Percentiles rank a stretch among this genome's conserved stretches.
Conservation (phyloP, 1,139 yeast genomes). For the Nakaseomyces sp. region DNA sequence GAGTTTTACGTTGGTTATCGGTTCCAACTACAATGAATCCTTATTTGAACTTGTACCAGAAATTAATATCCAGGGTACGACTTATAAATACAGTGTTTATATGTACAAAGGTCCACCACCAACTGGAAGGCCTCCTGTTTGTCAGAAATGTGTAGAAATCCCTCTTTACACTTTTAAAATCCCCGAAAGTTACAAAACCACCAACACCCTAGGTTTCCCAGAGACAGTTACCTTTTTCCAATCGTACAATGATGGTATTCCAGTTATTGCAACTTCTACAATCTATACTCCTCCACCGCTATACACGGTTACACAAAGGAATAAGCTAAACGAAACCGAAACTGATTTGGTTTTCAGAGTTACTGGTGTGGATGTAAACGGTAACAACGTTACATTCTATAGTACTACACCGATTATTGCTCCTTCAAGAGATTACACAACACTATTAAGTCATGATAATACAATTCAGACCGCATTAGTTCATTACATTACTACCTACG, state of each 20-base stretch:
- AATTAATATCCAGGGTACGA: background rate
- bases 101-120: background rate
- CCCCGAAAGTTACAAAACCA: background rate
- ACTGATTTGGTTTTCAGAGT: slow-evolving; percentile 2
- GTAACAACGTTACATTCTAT: background rate
- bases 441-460: background rate
- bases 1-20: background rate
- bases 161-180: background rate
- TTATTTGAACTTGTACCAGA: background rate
- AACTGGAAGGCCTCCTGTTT: background rate
- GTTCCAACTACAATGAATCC: background rate
- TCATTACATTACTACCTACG: background rate
- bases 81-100: background rate
- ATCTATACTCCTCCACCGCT: background rate
- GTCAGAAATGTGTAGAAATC: background rate
- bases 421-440: background rate
- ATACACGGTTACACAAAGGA: background rate
- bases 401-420: background rate
- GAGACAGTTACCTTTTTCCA: background rate
- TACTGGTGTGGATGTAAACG: slow-evolving; percentile 2
- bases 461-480: background rate
- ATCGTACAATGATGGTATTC: background rate
- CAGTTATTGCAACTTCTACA: slow-evolving; percentile 2
- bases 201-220: background rate
- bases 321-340: background rate